Base-by-base conservation (phyloP, 2,329 filamentous ascomycete genomes). In the Fusarium graminum region DNA sequence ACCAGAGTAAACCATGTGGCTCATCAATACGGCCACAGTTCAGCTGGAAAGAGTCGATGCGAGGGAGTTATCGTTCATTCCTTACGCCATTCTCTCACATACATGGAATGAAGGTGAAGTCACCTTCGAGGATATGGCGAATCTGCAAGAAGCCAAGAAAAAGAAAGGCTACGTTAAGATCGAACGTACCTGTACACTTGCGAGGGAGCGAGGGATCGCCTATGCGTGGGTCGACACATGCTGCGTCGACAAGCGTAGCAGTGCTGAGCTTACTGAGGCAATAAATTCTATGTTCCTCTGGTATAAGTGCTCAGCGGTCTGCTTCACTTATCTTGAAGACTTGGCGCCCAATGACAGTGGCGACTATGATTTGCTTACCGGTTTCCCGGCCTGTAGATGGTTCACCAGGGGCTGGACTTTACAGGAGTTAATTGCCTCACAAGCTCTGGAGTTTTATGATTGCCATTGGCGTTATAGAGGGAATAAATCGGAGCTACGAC, bases 211-310 rank as follows among this genome's bases (percentile, higher is more conserved):
- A 4, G 54, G 32, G 1, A 13, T 59, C 2, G 6, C n/a, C 2
- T 44, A 59, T 1, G 57, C 28, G 16, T 59, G 54, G 57, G 44
- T 52, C 2, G 54, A 59, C 2, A 59, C 57, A 1, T 59, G 57
- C 22, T 59, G 57, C 1, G 29, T 59, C 1, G 57, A 59, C 1
- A 59, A 59, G 12, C 17, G 57, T 2, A 59, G 57, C 6, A 59
- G 57, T 2, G 57, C 57, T 7, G 57, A 59, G 26, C 6, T 59
- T 0, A 55, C 57, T 0, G 57, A 59, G 25, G 57, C 57, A 0
- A 59, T 59, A 0, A 59, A 59, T 6, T 40, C 57, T 0, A 59
- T 59, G 57, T 59, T 59, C 6, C 51, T 19, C 3, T 59, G 57
- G 57, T 59, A 59, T 0, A 59, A 29, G 5, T 3, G 30, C 0